These are phyloP conservation scores for Fusarium newnesense DNA, from an alignment of 2,329 filamentous ascomycete species.

Conservation along the genomic window DNA sequence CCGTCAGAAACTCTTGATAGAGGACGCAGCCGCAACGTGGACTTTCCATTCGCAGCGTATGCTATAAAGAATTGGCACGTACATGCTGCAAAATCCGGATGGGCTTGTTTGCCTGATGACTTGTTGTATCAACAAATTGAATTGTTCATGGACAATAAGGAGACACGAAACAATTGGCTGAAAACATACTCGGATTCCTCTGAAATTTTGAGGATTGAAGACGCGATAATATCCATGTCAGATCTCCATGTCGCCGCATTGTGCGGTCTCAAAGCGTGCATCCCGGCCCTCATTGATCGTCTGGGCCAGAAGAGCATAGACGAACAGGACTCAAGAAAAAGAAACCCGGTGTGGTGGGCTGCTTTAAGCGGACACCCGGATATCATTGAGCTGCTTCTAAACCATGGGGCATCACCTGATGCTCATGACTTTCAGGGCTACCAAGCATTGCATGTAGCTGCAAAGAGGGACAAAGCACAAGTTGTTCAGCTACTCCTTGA, in stretches of 20 bases:
- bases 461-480: conserved; percentile 19
- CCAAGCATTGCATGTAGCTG: conserved; percentile 51
- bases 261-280: conserved; percentile 14
- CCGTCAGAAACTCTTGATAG: neutral
- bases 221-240: neutral
- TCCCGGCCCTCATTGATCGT: neutral
- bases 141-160: neutral
- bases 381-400: conserved; percentile 33
- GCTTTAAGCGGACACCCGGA: conserved; percentile 35
- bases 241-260: conserved; percentile 24
- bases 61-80: conserved; percentile 17
- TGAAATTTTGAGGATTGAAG: neutral
- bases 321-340: neutral
- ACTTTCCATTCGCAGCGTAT: conserved; percentile 29
- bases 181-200: neutral
- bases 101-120: neutral
- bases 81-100: conserved; percentile 9
- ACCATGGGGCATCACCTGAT: conserved; percentile 42
- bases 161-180: conserved; percentile 4
- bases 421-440: neutral
- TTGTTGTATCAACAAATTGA: conserved; percentile 5
- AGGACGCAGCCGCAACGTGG: neutral
- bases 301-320: neutral
- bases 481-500: conserved; percentile 12
- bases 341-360: conserved; percentile 36